These are phyloP conservation scores for Babesia bovis DNA, from an alignment of 169 alveolate species.

Conservation along the genomic window DNA sequence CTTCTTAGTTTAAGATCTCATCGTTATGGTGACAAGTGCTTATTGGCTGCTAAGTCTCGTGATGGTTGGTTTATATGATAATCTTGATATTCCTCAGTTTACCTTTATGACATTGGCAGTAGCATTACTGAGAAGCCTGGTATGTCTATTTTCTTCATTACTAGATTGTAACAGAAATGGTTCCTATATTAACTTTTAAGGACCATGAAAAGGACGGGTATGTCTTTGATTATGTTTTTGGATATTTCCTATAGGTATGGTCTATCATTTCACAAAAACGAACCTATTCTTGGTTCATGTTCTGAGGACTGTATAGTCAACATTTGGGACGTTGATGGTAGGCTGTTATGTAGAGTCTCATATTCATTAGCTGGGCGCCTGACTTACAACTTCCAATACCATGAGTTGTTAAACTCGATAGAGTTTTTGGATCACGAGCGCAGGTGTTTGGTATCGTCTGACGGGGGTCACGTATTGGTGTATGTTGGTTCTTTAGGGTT, in stretches of 20 bases:
- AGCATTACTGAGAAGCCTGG: constrained; percentile 20
- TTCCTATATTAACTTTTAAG: constrained; percentile 21
- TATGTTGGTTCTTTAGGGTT: neutral
- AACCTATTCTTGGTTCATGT: constrained; percentile 45
- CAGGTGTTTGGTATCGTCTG: constrained; percentile 48
- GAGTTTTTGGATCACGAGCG: constrained; percentile 38
- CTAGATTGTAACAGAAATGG: constrained; percentile 14
- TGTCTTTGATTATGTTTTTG: too few species aligned
- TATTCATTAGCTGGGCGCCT: constrained; percentile 1
- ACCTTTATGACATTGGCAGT: constrained; percentile 34
- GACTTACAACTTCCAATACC: constrained; percentile 31
- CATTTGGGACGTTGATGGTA: constrained; percentile 47
- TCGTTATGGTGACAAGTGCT: constrained; percentile 28
- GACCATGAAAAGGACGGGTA: constrained; percentile 65
- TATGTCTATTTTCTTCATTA: neutral
- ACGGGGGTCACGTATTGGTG: constrained; percentile 58
- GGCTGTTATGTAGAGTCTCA: neutral
- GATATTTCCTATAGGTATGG: constrained; percentile 59
- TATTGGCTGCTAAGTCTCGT: constrained; percentile 53
- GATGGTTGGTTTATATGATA: constrained; percentile 32
- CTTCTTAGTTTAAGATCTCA: constrained; percentile 43
- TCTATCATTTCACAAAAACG: constrained; percentile 42
- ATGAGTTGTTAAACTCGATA: constrained; percentile 45
- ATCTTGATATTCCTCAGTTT: constrained; percentile 9
- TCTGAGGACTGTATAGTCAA: constrained; percentile 59